Percentiles rank a stretch among this genome's conserved stretches.
Evolutionary conservation across 306 rosid genomes (phyloP).

Genomic region (Leucaena leucocephala): DNA sequence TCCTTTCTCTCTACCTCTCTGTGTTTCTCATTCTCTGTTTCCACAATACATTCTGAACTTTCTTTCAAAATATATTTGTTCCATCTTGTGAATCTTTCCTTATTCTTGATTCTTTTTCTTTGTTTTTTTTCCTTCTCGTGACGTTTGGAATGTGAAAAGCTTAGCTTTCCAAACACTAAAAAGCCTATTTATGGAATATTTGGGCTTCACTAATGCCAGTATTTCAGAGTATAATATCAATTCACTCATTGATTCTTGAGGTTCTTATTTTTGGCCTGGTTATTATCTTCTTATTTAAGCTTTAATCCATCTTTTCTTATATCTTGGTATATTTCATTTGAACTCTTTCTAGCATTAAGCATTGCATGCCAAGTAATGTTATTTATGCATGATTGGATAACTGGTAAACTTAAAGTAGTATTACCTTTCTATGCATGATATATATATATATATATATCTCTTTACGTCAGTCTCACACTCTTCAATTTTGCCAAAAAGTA

Average conservation of each 20-base stretch:
- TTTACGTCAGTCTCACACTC: background rate
- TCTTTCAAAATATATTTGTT: background rate
- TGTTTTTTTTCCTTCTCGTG: background rate
- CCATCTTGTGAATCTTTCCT: slow-evolving; percentile 5
- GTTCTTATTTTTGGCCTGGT: slow-evolving; percentile 1
- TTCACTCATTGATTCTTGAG: background rate
- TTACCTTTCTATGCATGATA: slow-evolving; percentile 3
- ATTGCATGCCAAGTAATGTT: slow-evolving; percentile 8
- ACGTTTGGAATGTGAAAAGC: background rate
- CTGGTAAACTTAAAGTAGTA: background rate
- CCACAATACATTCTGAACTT: slow-evolving; percentile 8
- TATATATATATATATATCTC: too few relatives aligned
- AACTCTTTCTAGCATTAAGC: background rate
- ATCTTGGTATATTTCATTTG: background rate
- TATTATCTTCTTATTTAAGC: background rate
- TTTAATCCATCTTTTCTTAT: background rate
- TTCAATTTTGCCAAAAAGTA: background rate
- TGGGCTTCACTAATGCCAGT: background rate
- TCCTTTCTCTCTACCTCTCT: background rate
- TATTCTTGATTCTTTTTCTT: background rate
- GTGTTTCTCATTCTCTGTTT: slow-evolving; percentile 29
- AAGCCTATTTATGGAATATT: background rate
- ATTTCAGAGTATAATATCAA: background rate
- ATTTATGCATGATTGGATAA: slow-evolving; percentile 14
- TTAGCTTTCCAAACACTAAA: background rate